Evolutionary conservation across 1,284 basidiomycete genomes (phyloP).

Genomic region (Meripilus lineatus): DNA sequence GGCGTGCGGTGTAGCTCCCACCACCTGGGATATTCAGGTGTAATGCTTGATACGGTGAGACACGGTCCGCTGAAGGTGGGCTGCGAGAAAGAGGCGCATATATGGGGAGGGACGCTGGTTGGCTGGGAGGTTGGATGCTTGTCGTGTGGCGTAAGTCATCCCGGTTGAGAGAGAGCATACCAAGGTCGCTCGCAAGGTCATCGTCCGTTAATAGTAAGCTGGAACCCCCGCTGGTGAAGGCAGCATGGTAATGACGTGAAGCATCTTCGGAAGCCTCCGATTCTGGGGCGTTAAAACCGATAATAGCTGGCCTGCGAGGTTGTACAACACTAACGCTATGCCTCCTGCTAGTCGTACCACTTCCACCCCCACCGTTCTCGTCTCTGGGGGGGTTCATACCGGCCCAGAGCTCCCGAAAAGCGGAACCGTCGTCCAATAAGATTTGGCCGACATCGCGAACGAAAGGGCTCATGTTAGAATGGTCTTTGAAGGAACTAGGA

Average conservation of each 20-base stretch:
- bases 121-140: constrained; percentile 44
- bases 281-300: constrained; percentile 62
- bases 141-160: constrained; percentile 41
- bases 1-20: constrained; percentile 38
- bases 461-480: constrained; percentile 78
- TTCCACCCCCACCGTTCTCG: constrained; percentile 55
- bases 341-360: constrained; percentile 78
- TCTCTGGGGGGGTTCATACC: constrained; percentile 57
- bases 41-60: constrained; percentile 53
- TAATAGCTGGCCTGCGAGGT: constrained; percentile 58
- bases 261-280: constrained; percentile 43
- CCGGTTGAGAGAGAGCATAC: constrained; percentile 55
- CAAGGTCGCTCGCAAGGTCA: constrained; percentile 70
- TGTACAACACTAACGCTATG: constrained; percentile 86
- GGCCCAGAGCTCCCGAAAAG: constrained; percentile 66
- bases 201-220: constrained; percentile 73
- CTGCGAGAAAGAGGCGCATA: constrained; percentile 64
- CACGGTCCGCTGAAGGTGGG: constrained; percentile 48
- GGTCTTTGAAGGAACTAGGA: constrained; percentile 44
- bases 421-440: constrained; percentile 61
- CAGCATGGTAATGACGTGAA: constrained; percentile 25
- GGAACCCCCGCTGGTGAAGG: constrained; percentile 42
- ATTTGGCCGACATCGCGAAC: constrained; percentile 75
- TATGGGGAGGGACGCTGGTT: constrained; percentile 64
- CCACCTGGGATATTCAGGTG: constrained; percentile 49